Conservation (phyloP, 768 basidiomycete genomes). For the Zangia roseola region DNA sequence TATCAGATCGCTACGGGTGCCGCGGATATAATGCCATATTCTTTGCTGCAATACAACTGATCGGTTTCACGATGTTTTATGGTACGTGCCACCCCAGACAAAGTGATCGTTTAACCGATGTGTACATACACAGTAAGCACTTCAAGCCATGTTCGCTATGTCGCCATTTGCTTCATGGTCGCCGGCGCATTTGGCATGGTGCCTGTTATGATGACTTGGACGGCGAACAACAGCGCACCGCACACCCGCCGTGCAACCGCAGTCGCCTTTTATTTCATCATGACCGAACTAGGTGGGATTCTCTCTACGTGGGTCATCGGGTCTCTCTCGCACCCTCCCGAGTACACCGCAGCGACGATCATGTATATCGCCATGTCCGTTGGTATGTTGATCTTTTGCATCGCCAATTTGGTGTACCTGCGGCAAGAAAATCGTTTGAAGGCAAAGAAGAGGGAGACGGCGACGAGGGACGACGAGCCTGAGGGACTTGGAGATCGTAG, state of each 20-base stretch:
- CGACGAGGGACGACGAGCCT: conserved; percentile 37
- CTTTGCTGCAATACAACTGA: conserved; percentile 40
- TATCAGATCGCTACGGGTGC: conserved; percentile 54
- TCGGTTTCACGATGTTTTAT: conserved; percentile 15
- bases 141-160: conserved; percentile 47
- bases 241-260: conserved; percentile 55
- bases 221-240: conserved; percentile 59
- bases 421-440: conserved; percentile 47
- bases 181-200: conserved; percentile 49
- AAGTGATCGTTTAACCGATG: background rate
- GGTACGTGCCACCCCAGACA: background rate
- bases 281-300: conserved; percentile 58
- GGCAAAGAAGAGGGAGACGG: conserved; percentile 32
- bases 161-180: conserved; percentile 55
- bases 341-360: conserved; percentile 47
- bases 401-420: conserved; percentile 41
- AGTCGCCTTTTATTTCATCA: conserved; percentile 52
- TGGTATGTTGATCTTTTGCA: conserved; percentile 37
- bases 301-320: conserved; percentile 66
- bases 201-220: conserved; percentile 56
- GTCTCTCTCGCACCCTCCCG: conserved; percentile 44
- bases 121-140: conserved; percentile 10
- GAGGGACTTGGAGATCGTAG: conserved; percentile 47
- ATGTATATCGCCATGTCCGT: conserved; percentile 38
- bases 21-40: conserved; percentile 51